A percentile compares a stretch with the other conserved stretches of the same genome.
These are phyloP conservation scores for Syzygium syzygioides DNA, from an alignment of 441 rosid genomes.

Conservation along the genomic window DNA sequence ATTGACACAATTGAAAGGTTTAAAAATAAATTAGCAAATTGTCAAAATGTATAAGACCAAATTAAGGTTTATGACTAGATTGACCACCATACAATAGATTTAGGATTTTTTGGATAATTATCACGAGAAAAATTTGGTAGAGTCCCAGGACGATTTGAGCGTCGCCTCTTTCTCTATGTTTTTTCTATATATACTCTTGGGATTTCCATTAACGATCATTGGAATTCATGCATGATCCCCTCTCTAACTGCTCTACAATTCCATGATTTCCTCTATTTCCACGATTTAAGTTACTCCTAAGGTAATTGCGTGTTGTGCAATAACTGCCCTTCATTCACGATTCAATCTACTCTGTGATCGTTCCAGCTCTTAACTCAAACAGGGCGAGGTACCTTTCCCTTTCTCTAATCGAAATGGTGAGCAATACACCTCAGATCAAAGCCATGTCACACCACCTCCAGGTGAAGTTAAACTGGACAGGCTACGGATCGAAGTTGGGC, in stretches of 20 bases:
- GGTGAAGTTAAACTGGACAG: too few species aligned
- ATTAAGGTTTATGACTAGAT: too few species aligned
- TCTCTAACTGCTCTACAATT: not conserved
- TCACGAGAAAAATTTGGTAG: not conserved
- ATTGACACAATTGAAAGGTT: too few species aligned
- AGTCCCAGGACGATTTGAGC: not conserved
- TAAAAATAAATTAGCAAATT: not conserved
- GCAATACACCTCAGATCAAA: not conserved
- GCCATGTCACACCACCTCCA: not conserved
- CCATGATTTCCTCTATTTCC: not conserved
- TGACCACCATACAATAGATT: not conserved
- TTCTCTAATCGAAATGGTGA: too few species aligned
- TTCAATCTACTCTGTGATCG: not conserved
- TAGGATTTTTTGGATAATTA: not conserved
- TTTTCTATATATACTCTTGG: not conserved
- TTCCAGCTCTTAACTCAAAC: not conserved
- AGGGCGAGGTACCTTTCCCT: not conserved
- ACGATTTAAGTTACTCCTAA: not conserved
- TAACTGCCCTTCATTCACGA: not conserved
- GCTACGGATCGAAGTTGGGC: too few species aligned
- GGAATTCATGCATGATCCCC: not conserved
- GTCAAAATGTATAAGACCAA: fast-evolving
- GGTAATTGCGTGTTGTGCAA: not conserved
- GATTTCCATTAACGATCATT: not conserved
- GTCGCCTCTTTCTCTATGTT: not conserved